phyloP scores from a whole-genome alignment of 306 rosid species.

The Ormosia emarginata region DNA sequence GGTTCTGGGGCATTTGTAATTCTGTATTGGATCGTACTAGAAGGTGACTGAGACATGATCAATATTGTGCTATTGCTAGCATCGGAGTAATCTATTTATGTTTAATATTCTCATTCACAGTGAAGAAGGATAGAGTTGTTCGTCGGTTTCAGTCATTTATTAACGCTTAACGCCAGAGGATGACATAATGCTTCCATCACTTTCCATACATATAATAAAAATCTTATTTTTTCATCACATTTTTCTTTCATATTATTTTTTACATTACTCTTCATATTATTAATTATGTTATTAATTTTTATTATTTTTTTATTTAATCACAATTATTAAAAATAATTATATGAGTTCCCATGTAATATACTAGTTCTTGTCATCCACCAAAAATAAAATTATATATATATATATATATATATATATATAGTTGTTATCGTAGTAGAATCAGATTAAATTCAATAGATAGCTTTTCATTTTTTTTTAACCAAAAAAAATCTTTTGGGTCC shows the following conservation, averaged over 20 bases:
- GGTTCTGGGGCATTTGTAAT: conserved; percentile 1
- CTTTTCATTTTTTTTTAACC: background rate
- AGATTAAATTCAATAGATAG: background rate
- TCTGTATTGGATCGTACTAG: conserved; percentile 26
- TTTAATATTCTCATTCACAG: conserved; percentile 17
- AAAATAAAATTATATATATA: no score
- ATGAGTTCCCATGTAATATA: no score
- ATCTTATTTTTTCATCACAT: no score
- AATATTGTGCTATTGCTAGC: conserved; percentile 19
- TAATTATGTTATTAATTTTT: no score
- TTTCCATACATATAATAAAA: background rate
- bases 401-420: background rate
- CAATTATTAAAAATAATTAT: no score
- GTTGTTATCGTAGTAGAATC: background rate
- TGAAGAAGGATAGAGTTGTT: background rate
- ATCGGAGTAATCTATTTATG: conserved; percentile 20
- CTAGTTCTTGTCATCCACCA: background rate
- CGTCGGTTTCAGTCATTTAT: conserved; percentile 19
- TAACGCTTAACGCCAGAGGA: background rate
- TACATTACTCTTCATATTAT: no score
- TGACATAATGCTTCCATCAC: conserved; percentile 43
- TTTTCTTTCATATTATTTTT: no score
- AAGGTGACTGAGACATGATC: conserved; percentile 45
- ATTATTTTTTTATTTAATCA: no score
- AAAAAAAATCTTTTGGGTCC: background rate